Evolutionary conservation across 192 early-diverging fungal species (phyloP), one percentile per base, ranked within the genome.

Genomic region (Podila clonocystis): DNA sequence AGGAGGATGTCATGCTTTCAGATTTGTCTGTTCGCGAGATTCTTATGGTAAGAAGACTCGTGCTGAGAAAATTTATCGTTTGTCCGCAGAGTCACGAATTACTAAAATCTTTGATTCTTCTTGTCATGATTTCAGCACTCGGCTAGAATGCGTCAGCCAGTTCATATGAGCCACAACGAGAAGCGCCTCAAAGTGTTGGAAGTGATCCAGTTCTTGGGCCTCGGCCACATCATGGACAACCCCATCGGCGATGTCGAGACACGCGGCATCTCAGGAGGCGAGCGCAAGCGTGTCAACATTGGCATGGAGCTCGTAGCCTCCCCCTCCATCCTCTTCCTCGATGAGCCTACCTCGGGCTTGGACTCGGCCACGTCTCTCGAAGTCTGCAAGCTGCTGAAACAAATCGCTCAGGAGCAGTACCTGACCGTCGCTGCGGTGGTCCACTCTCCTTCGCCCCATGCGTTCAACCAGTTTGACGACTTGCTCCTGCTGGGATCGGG

Each of bases 281-380:
- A 93, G 58, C 84, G 92, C 22, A 93, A 93, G 72, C 86, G 92
- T 48, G 92, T 93, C 49, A 93, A 93, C 71, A 93, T 93, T 76
- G 92, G 92, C 22, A 93, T 93, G 91, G 92, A 93, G 63, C 71
- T 87, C 1, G 86, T 85, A 2, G 80, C 75, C 2, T 72, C 87
- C 34, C 92, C 92, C 6, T 87, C 84, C 13, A 85, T 91, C 31
- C 70, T 93, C 55, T 91, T 93, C 68, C 68, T 76, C 65, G 92
- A 93, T 70, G 92, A 93, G 58, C 92, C 92, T 11, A 93, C 92
- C 9, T 89, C 87, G 20, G 92, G 92, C 29, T 76, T 93, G 19
- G 92, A 93, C 79, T 84, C 88, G 20, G 85, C 90, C 2, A 92
- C 92, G 15, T 84, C 91, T 17, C 84, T 86, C 22, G 90, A 93